phyloP scores from a whole-genome alignment of 805 yeast species.

The Lipomyces starkeyi region DNA sequence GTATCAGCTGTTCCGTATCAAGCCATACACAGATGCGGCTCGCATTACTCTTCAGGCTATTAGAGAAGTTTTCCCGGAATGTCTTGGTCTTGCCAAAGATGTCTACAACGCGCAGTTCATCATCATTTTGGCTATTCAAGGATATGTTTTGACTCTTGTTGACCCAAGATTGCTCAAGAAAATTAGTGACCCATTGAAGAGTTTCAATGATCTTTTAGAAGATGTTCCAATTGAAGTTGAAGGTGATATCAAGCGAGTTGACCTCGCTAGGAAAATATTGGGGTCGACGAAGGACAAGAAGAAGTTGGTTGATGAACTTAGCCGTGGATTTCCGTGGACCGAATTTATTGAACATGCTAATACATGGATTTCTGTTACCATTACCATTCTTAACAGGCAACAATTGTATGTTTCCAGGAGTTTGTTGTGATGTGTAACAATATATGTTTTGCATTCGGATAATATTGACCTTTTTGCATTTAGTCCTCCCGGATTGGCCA shows the following conservation, averaged over 20 bases:
- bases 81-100: not conserved
- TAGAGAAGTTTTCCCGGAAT: not conserved
- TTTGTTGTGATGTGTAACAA: not conserved
- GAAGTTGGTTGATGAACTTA: not conserved
- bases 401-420: not conserved
- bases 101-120: not conserved
- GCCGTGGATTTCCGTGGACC: not conserved
- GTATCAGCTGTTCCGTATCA: slow-evolving; percentile 7
- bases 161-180: not conserved
- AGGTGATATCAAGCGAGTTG: not conserved
- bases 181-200: slow-evolving; percentile 4
- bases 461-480: not conserved
- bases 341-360: not conserved
- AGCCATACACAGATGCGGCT: not conserved
- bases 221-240: not conserved
- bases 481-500: not conserved
- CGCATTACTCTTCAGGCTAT: not conserved
- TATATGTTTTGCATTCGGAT: not conserved
- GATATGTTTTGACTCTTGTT: not conserved
- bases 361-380: not conserved
- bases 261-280: not conserved
- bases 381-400: not conserved
- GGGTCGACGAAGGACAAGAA: not conserved
- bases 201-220: not conserved
- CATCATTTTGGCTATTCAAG: not conserved